A percentile compares a stretch with the other conserved stretches of the same genome.
Conservation (phyloP, 2,329 filamentous ascomycete species). For the Ascochyta koolunga region DNA sequence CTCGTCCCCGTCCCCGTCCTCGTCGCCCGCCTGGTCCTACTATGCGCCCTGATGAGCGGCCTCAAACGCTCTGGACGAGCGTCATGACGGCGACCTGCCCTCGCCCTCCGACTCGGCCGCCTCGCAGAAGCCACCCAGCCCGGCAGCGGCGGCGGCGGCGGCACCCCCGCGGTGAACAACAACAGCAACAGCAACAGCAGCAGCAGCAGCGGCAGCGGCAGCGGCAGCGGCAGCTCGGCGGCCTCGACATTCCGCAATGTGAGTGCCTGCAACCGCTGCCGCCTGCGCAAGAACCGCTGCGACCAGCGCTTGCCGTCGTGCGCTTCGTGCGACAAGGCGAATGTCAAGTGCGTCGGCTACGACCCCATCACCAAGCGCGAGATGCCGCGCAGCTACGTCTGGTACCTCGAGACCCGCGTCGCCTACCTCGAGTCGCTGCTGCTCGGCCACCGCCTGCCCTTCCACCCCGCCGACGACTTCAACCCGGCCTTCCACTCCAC, state of each 20-base stretch:
- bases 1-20: too few relatives aligned
- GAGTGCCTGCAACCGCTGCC: slow-evolving; percentile 87
- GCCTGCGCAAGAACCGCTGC: slow-evolving; percentile 90
- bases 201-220: not conserved
- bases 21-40: slow-evolving; percentile 21
- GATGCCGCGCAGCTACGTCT: slow-evolving; percentile 92
- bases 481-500: slow-evolving; percentile 50
- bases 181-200: too few relatives aligned
- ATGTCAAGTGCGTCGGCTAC: slow-evolving; percentile 89
- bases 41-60: slow-evolving; percentile 49
- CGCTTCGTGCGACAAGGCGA: slow-evolving; percentile 90
- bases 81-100: slow-evolving; percentile 40
- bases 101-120: slow-evolving; percentile 36
- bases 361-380: slow-evolving; percentile 96
- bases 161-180: too few relatives aligned
- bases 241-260: slow-evolving; percentile 61
- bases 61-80: slow-evolving; percentile 49
- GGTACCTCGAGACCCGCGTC: slow-evolving; percentile 88
- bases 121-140: slow-evolving; percentile 29
- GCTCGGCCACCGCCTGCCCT: slow-evolving; percentile 70
- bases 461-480: slow-evolving; percentile 72
- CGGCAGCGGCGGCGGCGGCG: too few relatives aligned
- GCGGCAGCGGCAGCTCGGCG: not conserved
- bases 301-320: slow-evolving; percentile 92
- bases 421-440: slow-evolving; percentile 82